Conservation (phyloP, 2,329 filamentous ascomycete genomes). For the Calonectria hongkongensis region DNA sequence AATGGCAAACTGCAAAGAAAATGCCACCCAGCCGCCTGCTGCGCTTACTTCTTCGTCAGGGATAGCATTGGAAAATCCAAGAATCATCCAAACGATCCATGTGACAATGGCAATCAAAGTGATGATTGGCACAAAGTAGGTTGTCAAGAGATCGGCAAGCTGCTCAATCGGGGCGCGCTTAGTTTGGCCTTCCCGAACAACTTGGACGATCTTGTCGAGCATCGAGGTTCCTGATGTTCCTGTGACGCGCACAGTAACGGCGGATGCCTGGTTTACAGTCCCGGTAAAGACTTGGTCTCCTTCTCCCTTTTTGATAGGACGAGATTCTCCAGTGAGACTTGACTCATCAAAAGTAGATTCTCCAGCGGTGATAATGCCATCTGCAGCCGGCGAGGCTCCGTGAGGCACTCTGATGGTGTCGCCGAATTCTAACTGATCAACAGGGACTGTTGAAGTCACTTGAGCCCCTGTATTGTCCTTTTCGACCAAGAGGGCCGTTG, state of each 20-base stretch:
- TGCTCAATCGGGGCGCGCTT: conserved; percentile 85
- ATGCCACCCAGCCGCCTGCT: conserved; percentile 80
- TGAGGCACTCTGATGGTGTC: conserved; percentile 85
- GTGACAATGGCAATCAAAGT: conserved; percentile 81
- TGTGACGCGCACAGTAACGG: conserved; percentile 78
- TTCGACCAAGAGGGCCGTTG: conserved; percentile 82
- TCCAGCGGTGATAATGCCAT: conserved; percentile 80
- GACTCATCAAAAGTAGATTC: conserved; percentile 89
- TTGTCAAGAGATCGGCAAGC: conserved; percentile 82
- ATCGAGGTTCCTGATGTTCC: conserved; percentile 81
- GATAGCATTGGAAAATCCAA: conserved; percentile 76
- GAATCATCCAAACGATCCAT: conserved; percentile 81
- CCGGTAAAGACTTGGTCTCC: conserved; percentile 83
- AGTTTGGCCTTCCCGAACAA: conserved; percentile 86
- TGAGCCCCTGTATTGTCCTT: conserved; percentile 60
- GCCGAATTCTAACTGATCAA: conserved; percentile 85
- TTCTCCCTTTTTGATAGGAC: conserved; percentile 76
- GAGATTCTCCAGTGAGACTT: conserved; percentile 88
- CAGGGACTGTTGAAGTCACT: conserved; percentile 65
- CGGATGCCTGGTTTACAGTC: conserved; percentile 82
- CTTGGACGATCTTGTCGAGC: conserved; percentile 86
- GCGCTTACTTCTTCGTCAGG: conserved; percentile 74
- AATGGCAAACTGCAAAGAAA: conserved; percentile 88
- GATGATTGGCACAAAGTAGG: conserved; percentile 85
- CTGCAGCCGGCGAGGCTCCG: conserved; percentile 89